Evolutionary conservation across 2,329 filamentous ascomycete genomes (phyloP), one percentile per base, ranked within the genome.

Genomic region (Penicillium sp.): DNA sequence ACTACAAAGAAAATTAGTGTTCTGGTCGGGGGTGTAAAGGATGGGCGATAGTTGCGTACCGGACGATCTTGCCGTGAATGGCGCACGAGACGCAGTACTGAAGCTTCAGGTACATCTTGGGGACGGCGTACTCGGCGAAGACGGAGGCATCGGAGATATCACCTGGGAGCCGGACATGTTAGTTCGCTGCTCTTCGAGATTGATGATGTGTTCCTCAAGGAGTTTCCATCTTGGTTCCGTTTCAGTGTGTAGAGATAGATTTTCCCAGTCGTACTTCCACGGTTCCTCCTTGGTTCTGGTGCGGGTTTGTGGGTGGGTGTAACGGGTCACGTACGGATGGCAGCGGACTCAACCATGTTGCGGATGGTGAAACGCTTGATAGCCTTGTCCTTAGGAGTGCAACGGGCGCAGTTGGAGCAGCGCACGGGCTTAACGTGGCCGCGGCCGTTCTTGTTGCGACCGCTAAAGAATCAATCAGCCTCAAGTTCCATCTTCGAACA

Each of bases 81-180:
- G 94, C 94, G 83, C 94, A 99, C 81, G 93, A 97, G 76, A 99
- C 94, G 81, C 94, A 99, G 90, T 99, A 99, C 85, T 99, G 94
- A 79, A 99, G 88, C 89, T 99, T 99, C 82, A 99, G 85, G 90
- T 99, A 99, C 95, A 99, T 99, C 90, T 99, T 99, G 82, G 94
- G 94, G 75, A 99, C 93, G 70, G 91, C 92, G 86, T 99, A 99
- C 84, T 99, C 94, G 74, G 89, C 80, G 83, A 97, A 99, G 81
- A 99, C 94, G 74, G 94, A 97, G 75, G 95, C 94, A 79, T 99
- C 94, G 68, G 92, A 96, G 83, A 99, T 99, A 90, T 99, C 94
- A 91, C 94, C 94, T 97, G 74, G 53, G 61, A 36, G 57, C 47
- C 45, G 44, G 42, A 51, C 53, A 46, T 12, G 34, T 54, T 52